Conservation (phyloP, 805 yeast species). For the Candida boidinii region DNA sequence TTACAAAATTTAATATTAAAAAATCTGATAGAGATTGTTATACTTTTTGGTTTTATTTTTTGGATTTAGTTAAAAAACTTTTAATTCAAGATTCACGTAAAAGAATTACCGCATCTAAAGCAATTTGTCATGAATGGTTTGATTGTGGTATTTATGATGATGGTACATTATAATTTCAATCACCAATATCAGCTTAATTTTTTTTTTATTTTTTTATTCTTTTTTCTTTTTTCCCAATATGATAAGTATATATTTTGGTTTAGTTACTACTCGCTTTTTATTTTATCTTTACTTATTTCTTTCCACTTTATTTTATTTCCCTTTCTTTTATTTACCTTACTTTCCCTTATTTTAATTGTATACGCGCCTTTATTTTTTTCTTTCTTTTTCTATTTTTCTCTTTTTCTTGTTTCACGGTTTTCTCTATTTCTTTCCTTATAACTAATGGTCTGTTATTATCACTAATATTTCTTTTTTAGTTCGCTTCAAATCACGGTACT, state of each 20-base stretch:
- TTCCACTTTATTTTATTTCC: background rate
- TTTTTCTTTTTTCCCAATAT: background rate
- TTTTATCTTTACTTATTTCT: background rate
- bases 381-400: too few species aligned
- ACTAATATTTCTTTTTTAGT: too few species aligned
- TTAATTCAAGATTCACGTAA: constrained; percentile 42
- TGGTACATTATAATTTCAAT: constrained; percentile 26
- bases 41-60: constrained; percentile 76
- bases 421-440: too few species aligned
- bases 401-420: too few species aligned
- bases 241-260: background rate
- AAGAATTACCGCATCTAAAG: constrained; percentile 45
- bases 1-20: constrained; percentile 13
- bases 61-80: constrained; percentile 40
- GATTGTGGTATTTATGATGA: constrained; percentile 51
- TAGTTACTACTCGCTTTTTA: background rate
- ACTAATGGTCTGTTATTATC: too few species aligned
- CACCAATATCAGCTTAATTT: background rate
- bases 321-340: too few species aligned
- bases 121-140: constrained; percentile 69
- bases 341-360: too few species aligned
- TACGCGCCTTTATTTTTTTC: too few species aligned
- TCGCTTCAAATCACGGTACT: too few species aligned
- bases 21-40: constrained; percentile 45
- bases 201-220: background rate